Evolutionary conservation across 192 early-diverging fungal genomes (phyloP), one percentile per base, ranked within the genome.

Genomic region (Backusella tarrabulga): DNA sequence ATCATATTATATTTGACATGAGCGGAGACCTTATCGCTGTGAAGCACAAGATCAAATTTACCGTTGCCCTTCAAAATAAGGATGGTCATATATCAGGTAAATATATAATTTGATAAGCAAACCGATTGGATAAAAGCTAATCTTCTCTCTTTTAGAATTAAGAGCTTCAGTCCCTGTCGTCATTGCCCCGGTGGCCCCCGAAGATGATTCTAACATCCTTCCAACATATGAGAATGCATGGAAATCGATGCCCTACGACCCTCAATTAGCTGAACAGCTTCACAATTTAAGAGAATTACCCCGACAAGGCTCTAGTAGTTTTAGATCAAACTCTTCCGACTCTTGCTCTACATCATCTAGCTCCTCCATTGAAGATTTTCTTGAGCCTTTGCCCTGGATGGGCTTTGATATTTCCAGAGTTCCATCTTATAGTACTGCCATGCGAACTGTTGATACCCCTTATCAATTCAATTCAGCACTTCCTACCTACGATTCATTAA

Each of bases 11-110:
- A 14, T 78, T 41, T 29, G 81, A 85, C 63, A 60, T 76, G 6
- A 21, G 68, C 11, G 77, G 72, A 69, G 80, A 82, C 11, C 54
- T 84, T n/a, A 82, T 86, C 23, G 17, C 76, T 26, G 68, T 82
- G 17, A 50, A 52, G 5, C 85, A 86, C 67, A 82, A 82, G 41
- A 67, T 86, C 21, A 79, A 77, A 60, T 77, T 86, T 52, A 77
- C 69, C 1, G 74, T 86, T 0, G 54, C 69, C 0, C 72, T 86
- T 19, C 23, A 73, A 6, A 81, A 82, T 69, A 14, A 38, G 12
- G 83, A 82, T 72, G 82, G 82, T n/a, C 82, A 83, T 69, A 75
- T 80, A 46, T 83, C 82, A 17, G 80, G 80, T 82, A 74, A 73
- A 4, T 63, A 29, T 11, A 21, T 32, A 32, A 32, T 63, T 4